Conservation (phyloP, 106 monocot species). For the Dioscorea dumetorum region DNA sequence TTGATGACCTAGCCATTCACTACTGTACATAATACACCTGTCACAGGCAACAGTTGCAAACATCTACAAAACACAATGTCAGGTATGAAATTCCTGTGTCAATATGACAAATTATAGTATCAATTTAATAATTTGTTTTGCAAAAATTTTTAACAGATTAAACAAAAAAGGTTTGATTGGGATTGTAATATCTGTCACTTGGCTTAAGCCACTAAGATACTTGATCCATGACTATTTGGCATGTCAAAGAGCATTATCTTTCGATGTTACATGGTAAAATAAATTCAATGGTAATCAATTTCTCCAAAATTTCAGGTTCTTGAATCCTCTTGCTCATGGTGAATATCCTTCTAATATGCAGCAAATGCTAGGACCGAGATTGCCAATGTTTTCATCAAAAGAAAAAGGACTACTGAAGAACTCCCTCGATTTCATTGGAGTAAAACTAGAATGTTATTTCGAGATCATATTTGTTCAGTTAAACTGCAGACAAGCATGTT, state of each 20-base stretch:
- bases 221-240: too few species aligned
- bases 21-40: too few species aligned
- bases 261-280: constrained; percentile 31
- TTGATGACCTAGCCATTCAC: too few species aligned
- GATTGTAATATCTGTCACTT: too few species aligned
- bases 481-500: constrained; percentile 32
- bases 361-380: constrained; percentile 14
- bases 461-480: too few species aligned
- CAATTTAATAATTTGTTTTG: too few species aligned
- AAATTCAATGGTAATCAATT: not conserved
- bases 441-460: too few species aligned
- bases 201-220: too few species aligned
- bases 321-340: constrained; percentile 35
- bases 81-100: constrained; percentile 28
- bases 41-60: constrained; percentile 35
- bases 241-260: too few species aligned
- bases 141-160: too few species aligned
- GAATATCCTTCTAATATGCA: constrained; percentile 36
- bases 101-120: too few species aligned
- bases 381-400: constrained; percentile 27
- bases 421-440: constrained; percentile 55
- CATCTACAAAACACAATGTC: constrained; percentile 34
- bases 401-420: constrained; percentile 23
- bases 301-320: constrained; percentile 9
- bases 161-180: too few species aligned